A percentile compares a stretch with the other conserved stretches of the same genome.
These are phyloP conservation scores for Neofusicoccum ribis DNA, from an alignment of 2,329 filamentous ascomycete species.

Conservation along the genomic window DNA sequence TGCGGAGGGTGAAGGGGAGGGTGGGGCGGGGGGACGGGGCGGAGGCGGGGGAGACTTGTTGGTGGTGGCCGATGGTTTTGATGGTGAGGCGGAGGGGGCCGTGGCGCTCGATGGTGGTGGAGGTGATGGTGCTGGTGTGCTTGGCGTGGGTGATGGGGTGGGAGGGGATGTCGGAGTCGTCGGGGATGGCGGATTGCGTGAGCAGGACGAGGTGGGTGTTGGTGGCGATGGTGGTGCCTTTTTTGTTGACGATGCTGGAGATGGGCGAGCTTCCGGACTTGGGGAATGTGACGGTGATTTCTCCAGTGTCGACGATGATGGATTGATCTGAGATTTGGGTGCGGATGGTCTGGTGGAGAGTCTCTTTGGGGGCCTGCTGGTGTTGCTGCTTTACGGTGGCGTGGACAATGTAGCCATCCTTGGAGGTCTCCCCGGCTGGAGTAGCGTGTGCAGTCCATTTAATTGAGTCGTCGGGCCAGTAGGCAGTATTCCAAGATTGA, in stretches of 20 bases:
- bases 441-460: conserved; percentile 64
- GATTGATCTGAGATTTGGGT: conserved; percentile 25
- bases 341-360: not conserved
- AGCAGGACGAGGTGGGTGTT: conserved; percentile 51
- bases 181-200: conserved; percentile 51
- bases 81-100: conserved; percentile 3
- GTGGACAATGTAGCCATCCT: conserved; percentile 48
- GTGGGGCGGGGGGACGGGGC: conserved; percentile 26
- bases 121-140: conserved; percentile 4
- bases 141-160: not conserved
- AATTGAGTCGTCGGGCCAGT: conserved; percentile 61
- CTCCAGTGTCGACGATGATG: conserved; percentile 35
- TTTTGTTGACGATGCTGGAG: conserved; percentile 27
- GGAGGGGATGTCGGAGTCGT: conserved; percentile 27
- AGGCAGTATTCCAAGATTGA: conserved; percentile 59
- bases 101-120: not conserved
- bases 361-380: conserved; percentile 21
- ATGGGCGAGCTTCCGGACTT: conserved; percentile 34
- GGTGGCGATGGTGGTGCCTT: conserved; percentile 28
- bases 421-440: conserved; percentile 40
- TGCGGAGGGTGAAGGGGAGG: conserved; percentile 6
- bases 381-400: conserved; percentile 26
- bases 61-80: conserved; percentile 4
- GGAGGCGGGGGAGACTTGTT: conserved; percentile 18
- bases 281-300: conserved; percentile 35